phyloP scores from a whole-genome alignment of 2,329 filamentous ascomycete genomes.

The Botrytis hyacinthi region DNA sequence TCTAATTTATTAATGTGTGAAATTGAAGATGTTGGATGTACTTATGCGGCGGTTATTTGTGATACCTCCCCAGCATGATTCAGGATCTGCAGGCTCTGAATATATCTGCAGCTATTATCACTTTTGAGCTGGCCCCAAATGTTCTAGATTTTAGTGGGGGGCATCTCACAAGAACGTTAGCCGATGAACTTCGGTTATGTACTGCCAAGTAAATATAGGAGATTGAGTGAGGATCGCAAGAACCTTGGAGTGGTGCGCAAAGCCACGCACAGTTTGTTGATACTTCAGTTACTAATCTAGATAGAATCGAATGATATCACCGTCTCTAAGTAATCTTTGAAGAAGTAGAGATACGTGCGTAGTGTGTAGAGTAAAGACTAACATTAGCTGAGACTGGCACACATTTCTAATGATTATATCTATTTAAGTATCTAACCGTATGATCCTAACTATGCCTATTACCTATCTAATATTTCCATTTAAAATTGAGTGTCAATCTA shows the following conservation, averaged over 20 bases:
- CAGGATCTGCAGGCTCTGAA: not conserved
- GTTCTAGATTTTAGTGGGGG: not conserved
- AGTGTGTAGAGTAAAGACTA: not conserved
- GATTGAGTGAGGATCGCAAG: not conserved
- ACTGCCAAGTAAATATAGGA: not conserved
- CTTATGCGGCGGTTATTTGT: not conserved
- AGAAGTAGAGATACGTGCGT: not conserved
- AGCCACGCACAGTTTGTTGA: not conserved
- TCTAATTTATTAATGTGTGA: too few species aligned
- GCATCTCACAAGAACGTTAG: not conserved
- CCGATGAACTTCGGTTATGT: not conserved
- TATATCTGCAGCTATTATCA: not conserved
- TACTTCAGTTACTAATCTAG: not conserved
- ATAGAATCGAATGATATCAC: not conserved
- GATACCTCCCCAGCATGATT: not conserved
- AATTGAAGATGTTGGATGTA: not conserved
- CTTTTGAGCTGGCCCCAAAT: not conserved
- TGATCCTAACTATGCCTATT: conserved; percentile 1
- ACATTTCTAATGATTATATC: not conserved
- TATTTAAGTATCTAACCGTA: not conserved
- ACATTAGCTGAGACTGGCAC: not conserved
- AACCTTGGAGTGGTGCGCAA: not conserved
- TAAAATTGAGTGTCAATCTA: not conserved
- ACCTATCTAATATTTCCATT: not conserved
- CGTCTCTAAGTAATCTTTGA: not conserved